These are phyloP conservation scores for Vigna trinervia DNA, from an alignment of 306 rosid genomes.

Conservation along the genomic window DNA sequence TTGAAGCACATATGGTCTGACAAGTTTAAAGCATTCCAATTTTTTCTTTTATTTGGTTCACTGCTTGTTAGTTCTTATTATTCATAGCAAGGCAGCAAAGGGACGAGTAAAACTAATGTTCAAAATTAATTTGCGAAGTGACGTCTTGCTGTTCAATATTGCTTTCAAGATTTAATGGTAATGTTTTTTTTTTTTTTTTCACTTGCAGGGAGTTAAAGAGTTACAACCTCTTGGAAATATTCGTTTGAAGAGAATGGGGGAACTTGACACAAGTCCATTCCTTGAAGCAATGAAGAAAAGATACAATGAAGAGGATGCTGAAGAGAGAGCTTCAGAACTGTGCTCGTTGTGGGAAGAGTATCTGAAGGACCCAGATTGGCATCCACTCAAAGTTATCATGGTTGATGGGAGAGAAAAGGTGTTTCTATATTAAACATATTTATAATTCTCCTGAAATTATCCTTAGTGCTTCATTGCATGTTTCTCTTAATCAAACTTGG, in stretches of 20 bases:
- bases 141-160: conserved; percentile 17
- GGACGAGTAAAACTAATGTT: conserved; percentile 14
- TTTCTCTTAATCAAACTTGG: conserved; percentile 26
- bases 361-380: conserved; percentile 96
- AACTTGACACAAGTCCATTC: conserved; percentile 85
- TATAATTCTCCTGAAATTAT: conserved; percentile 25
- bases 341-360: conserved; percentile 96
- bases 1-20: conserved; percentile 8
- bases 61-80: conserved; percentile 22
- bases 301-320: conserved; percentile 82
- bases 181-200: conserved; percentile 21
- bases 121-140: conserved; percentile 8
- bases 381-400: conserved; percentile 69
- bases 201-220: conserved; percentile 72
- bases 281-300: conserved; percentile 73
- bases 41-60: background rate
- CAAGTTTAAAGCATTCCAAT: background rate
- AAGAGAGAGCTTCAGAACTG: conserved; percentile 77
- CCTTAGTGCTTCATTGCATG: conserved; percentile 18
- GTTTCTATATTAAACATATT: conserved; percentile 32
- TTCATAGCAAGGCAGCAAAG: conserved; percentile 4
- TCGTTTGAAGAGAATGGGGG: conserved; percentile 94
- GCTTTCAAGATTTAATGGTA: conserved; percentile 10
- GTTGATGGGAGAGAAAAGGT: conserved; percentile 64
- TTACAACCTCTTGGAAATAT: conserved; percentile 54